Conservation (phyloP, 148 eudicot genomes). For the Cornus suecica region DNA sequence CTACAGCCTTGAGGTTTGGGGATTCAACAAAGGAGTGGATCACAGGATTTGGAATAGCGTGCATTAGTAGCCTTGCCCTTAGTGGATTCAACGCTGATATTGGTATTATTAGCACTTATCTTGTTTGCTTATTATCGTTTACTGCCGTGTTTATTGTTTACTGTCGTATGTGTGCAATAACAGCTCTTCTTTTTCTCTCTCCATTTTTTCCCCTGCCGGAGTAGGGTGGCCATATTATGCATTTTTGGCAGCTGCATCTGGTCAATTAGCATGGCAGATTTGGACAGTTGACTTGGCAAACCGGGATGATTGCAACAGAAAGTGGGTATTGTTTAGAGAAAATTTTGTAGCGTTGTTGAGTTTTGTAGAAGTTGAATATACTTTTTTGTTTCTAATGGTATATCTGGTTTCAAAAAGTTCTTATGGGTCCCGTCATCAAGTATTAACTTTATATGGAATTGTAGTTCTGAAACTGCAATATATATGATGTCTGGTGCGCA, state of each 20-base stretch:
- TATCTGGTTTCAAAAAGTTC: not conserved
- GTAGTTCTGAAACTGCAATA: not conserved
- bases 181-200: not conserved
- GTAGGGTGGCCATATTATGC: constrained; percentile 86
- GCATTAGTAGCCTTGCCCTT: constrained; percentile 70
- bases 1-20: constrained; percentile 92
- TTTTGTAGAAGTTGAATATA: not conserved
- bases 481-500: not conserved
- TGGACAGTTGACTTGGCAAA: constrained; percentile 69
- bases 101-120: constrained; percentile 34
- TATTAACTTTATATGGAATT: not conserved
- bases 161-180: not conserved
- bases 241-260: constrained; percentile 60
- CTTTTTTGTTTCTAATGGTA: not conserved
- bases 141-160: not conserved
- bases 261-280: constrained; percentile 88
- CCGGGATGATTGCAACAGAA: constrained; percentile 77
- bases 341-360: not conserved
- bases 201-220: constrained; percentile 15
- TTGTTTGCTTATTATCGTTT: not conserved
- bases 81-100: constrained; percentile 74
- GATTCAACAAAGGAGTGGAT: constrained; percentile 78
- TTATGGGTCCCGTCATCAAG: not conserved
- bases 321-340: constrained; percentile 42
- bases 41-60: constrained; percentile 73